These are phyloP conservation scores for Eucalyptus coolabah DNA, from an alignment of 345 rosid species.

Conservation along the genomic window DNA sequence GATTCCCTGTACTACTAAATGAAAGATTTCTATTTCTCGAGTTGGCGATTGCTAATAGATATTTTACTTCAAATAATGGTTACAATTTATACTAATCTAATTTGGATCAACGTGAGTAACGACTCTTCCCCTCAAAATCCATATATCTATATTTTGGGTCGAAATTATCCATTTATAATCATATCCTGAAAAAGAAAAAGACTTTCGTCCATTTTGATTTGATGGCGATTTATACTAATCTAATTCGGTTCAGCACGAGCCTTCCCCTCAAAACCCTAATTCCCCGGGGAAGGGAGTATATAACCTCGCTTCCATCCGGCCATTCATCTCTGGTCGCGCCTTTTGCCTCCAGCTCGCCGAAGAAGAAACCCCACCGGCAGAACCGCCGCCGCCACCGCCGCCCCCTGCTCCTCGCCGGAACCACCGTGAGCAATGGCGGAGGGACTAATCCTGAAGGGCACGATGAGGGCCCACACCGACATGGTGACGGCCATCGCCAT, in stretches of 20 bases:
- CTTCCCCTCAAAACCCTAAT: not conserved
- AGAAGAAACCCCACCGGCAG: not conserved
- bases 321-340: not conserved
- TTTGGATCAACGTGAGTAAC: not conserved
- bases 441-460: slow-evolving; percentile 61
- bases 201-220: not conserved
- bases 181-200: not conserved
- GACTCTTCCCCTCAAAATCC: not conserved
- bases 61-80: too few species aligned
- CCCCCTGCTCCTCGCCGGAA: not conserved
- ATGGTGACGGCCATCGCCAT: slow-evolving; percentile 92
- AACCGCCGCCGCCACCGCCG: too few species aligned
- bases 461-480: slow-evolving; percentile 96
- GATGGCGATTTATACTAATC: not conserved
- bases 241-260: not conserved
- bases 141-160: too few species aligned
- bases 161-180: too few species aligned
- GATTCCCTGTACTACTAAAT: accelerated
- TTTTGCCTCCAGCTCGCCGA: not conserved
- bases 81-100: not conserved
- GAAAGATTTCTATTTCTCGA: not conserved
- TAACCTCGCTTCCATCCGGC: not conserved
- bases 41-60: accelerated
- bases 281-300: not conserved
- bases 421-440: slow-evolving; percentile 41